Evolutionary conservation across 2,329 filamentous ascomycete genomes (phyloP).

Genomic region (Laburnicola sp.): DNA sequence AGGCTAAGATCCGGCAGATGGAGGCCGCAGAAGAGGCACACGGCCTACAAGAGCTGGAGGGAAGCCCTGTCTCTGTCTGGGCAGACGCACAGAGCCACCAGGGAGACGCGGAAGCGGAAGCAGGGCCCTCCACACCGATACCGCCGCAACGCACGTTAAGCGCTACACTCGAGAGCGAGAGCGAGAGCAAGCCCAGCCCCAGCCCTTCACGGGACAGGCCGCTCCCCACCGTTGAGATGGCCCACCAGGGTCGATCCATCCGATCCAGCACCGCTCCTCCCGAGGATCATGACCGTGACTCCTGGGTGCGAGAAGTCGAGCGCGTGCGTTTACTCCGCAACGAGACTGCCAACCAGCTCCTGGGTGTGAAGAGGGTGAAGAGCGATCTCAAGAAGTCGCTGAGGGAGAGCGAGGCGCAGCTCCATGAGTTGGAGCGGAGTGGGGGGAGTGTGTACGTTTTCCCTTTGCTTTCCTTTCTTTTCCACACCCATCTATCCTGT

Average conservation of each 20-base stretch:
- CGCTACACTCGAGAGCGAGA: conserved; percentile 15
- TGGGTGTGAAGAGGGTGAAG: conserved; percentile 36
- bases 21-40: conserved; percentile 32
- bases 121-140: conserved; percentile 9
- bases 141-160: conserved; percentile 14
- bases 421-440: conserved; percentile 37
- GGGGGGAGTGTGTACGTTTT: conserved; percentile 20
- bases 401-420: conserved; percentile 37
- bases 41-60: conserved; percentile 12
- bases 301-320: conserved; percentile 41
- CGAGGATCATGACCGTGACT: conserved; percentile 26
- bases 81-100: conserved; percentile 17
- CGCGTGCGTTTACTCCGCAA: conserved; percentile 38
- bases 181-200: conserved; percentile 14
- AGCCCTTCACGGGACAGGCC: background rate
- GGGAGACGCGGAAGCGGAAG: conserved; percentile 17
- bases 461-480: background rate
- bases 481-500: background rate
- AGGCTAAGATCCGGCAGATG: conserved; percentile 35
- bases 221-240: too few relatives aligned
- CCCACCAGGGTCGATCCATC: too few relatives aligned
- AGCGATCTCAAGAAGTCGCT: conserved; percentile 36
- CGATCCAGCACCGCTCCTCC: background rate
- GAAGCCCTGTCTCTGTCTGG: conserved; percentile 6
- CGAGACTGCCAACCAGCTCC: conserved; percentile 39